phyloP scores from a whole-genome alignment of 306 rosid species.

The Lathyrus oleraceus region DNA sequence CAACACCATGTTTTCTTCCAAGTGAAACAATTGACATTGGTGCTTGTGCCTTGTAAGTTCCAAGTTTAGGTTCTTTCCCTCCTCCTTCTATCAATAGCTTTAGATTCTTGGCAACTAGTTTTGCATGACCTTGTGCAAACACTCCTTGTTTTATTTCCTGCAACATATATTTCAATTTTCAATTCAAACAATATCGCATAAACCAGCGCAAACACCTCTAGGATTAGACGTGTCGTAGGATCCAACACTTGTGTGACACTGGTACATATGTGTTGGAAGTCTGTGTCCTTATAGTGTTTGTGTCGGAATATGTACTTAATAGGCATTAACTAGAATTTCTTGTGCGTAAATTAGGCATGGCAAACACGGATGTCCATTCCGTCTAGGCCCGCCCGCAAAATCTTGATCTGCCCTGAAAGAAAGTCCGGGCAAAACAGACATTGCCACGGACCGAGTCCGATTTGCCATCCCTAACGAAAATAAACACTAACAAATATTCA shows the following conservation, averaged over 20 bases:
- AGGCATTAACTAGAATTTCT: not conserved
- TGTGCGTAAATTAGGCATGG: not conserved
- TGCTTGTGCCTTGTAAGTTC: slow-evolving; percentile 51
- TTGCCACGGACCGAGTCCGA: too few relatives aligned
- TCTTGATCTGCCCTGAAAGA: not conserved
- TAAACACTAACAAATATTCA: not conserved
- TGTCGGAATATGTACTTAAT: not conserved
- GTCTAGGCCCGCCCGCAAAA: too few relatives aligned
- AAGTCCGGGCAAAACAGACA: too few relatives aligned
- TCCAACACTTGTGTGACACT: too few relatives aligned
- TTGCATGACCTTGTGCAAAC: slow-evolving; percentile 67
- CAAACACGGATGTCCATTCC: too few relatives aligned
- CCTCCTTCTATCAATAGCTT: slow-evolving; percentile 53
- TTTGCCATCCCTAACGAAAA: not conserved
- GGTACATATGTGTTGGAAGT: too few relatives aligned
- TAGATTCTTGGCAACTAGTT: slow-evolving; percentile 72
- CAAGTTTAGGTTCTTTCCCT: slow-evolving; percentile 51
- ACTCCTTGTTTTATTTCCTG: slow-evolving; percentile 86
- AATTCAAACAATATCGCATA: not conserved
- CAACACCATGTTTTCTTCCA: slow-evolving; percentile 74
- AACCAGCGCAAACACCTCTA: too few relatives aligned
- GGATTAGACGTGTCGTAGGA: too few relatives aligned
- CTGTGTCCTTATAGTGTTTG: too few relatives aligned
- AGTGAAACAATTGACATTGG: slow-evolving; percentile 66
- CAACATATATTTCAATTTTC: slow-evolving; percentile 13